A percentile compares a stretch with the other conserved stretches of the same genome.
Conservation (phyloP, 2,329 filamentous ascomycete genomes). For the Cordyceps pruinosa region DNA sequence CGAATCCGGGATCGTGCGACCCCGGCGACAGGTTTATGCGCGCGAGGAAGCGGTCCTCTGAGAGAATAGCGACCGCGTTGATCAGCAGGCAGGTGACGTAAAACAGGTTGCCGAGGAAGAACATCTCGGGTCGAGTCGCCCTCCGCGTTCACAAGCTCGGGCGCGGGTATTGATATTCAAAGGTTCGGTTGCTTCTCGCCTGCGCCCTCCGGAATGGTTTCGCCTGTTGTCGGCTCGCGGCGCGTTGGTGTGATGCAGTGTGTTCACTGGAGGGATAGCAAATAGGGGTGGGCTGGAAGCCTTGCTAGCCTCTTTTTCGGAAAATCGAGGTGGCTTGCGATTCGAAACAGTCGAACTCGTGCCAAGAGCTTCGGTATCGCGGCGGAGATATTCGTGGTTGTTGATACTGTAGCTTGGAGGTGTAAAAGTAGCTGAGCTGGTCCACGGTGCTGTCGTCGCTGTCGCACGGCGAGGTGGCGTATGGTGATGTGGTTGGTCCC, state of each 20-base stretch:
- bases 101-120: conserved; percentile 58
- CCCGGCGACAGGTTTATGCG: conserved; percentile 66
- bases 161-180: too few relatives aligned
- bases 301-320: neutral
- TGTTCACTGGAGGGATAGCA: neutral
- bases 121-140: conserved; percentile 35
- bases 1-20: conserved; percentile 63
- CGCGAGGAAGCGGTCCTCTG: conserved; percentile 78
- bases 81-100: conserved; percentile 74
- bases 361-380: too few relatives aligned
- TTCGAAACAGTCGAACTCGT: neutral
- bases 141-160: neutral
- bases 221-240: neutral
- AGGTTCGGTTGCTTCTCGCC: neutral
- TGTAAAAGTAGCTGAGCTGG: neutral
- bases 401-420: neutral
- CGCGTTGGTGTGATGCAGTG: neutral
- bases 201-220: neutral
- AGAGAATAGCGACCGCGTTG: conserved; percentile 81
- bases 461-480: neutral
- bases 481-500: conserved; percentile 11
- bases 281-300: conserved; percentile 1
- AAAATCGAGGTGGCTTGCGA: neutral
- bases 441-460: neutral
- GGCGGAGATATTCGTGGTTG: neutral